Conservation (phyloP, 164 flowering plant species). For the Dillenia suffruticosa region DNA sequence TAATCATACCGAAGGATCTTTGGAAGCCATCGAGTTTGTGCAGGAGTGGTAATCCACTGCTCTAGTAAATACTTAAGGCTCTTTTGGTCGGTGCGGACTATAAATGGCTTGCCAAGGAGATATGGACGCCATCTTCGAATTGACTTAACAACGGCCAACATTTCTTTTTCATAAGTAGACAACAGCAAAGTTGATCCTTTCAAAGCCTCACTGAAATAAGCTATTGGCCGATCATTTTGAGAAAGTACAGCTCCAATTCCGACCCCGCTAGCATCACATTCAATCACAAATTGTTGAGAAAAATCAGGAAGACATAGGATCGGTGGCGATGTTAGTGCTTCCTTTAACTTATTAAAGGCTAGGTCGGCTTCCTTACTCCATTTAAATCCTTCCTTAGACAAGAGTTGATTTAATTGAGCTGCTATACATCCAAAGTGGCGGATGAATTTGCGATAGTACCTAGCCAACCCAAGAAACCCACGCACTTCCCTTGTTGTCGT, state of each 20-base stretch:
- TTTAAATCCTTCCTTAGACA: slow-evolving; percentile 6
- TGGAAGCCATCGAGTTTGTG: too few species aligned
- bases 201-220: slow-evolving; percentile 6
- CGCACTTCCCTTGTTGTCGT: slow-evolving; percentile 2
- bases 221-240: slow-evolving; percentile 5
- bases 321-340: too few species aligned
- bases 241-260: slow-evolving; percentile 7
- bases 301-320: slow-evolving; percentile 15
- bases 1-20: too few species aligned
- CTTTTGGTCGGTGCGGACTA: too few species aligned
- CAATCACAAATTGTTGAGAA: background rate
- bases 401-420: slow-evolving; percentile 4
- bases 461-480: too few species aligned
- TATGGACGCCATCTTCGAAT: background rate
- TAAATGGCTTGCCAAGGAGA: too few species aligned
- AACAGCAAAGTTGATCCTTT: background rate
- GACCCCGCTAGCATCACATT: slow-evolving; percentile 6
- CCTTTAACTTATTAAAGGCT: slow-evolving; percentile 11
- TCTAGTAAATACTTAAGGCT: too few species aligned
- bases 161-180: slow-evolving; percentile 7
- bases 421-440: slow-evolving; percentile 2
- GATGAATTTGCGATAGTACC: background rate
- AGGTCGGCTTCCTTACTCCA: slow-evolving; percentile 4
- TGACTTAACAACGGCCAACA: too few species aligned
- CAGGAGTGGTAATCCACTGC: too few species aligned